Percentiles rank a stretch among this genome's conserved stretches.
Evolutionary conservation across 2,329 filamentous ascomycete species (phyloP).

Genomic region (Phaeosphaeriaceae sp.): DNA sequence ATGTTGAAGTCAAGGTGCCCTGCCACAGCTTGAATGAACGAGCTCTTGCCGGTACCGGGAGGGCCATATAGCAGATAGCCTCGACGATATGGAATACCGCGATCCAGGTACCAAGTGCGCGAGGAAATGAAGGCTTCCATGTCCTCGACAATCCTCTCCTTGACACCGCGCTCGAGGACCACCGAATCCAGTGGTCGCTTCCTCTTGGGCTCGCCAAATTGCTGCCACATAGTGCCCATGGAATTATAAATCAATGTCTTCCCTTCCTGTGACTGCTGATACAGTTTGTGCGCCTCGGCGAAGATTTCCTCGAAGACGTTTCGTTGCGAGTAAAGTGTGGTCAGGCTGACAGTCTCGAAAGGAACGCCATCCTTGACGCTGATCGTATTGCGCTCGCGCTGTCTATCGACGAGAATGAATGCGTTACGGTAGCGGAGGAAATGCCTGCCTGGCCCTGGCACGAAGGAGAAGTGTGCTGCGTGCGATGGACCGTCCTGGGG

Average conservation of each 20-base stretch:
- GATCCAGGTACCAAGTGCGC: conserved; percentile 87
- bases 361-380: conserved; percentile 83
- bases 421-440: conserved; percentile 85
- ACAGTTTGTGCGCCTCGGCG: conserved; percentile 81
- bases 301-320: conserved; percentile 92
- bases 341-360: conserved; percentile 92
- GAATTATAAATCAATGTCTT: conserved; percentile 93
- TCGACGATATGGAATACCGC: conserved; percentile 90
- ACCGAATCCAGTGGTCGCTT: conserved; percentile 91
- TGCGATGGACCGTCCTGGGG: conserved; percentile 71
- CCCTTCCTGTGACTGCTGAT: conserved; percentile 81
- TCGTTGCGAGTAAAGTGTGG: conserved; percentile 87
- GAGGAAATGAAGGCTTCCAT: conserved; percentile 81
- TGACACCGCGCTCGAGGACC: conserved; percentile 81
- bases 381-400: conserved; percentile 80
- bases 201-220: conserved; percentile 81
- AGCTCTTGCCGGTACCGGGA: conserved; percentile 91
- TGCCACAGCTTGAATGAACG: conserved; percentile 93
- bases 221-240: conserved; percentile 82
- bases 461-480: conserved; percentile 82
- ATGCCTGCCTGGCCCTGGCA: conserved; percentile 90
- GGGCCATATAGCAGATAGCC: conserved; percentile 90
- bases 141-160: conserved; percentile 80
- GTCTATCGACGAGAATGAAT: conserved; percentile 84
- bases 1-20: conserved; percentile 93